Percentiles rank a stretch among this genome's conserved stretches.
These are phyloP conservation scores for Aspergillus vadensis DNA, from an alignment of 2,329 filamentous ascomycete species.

Conservation along the genomic window DNA sequence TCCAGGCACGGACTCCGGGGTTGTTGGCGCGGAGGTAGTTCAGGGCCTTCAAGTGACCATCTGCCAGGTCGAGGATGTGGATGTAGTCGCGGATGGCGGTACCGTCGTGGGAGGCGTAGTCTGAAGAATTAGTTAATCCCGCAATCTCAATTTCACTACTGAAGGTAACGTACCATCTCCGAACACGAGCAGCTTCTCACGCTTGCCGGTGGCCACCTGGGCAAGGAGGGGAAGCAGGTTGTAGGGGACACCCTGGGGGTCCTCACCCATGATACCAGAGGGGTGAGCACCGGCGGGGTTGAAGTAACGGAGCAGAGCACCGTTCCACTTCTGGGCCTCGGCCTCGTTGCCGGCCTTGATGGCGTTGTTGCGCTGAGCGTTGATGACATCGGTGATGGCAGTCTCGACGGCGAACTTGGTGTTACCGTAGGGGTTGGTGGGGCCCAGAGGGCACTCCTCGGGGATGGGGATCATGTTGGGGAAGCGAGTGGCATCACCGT, in stretches of 20 bases:
- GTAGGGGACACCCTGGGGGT: conserved; percentile 92
- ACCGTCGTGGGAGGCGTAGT: conserved; percentile 66
- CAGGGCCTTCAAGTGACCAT: conserved; percentile 67
- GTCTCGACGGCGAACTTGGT: conserved; percentile 92
- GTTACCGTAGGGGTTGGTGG: conserved; percentile 96
- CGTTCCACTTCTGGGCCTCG: conserved; percentile 82
- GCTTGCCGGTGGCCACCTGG: conserved; percentile 92
- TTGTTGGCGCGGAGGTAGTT: conserved; percentile 57
- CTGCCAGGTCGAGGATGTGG: conserved; percentile 53
- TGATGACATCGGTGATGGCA: conserved; percentile 88
- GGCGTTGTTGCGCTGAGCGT: conserved; percentile 79
- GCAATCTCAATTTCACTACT: no score
- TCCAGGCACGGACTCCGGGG: conserved; percentile 94
- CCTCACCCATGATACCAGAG: conserved; percentile 95
- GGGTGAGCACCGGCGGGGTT: conserved; percentile 96
- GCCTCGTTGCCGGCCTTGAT: conserved; percentile 73
- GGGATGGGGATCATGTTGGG: conserved; percentile 99
- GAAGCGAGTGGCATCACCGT: conserved; percentile 94
- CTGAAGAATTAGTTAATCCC: conserved; percentile 53
- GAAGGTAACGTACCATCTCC: conserved; percentile 70
- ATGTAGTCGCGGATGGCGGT: conserved; percentile 75
- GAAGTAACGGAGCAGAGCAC: conserved; percentile 91
- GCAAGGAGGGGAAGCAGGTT: conserved; percentile 93
- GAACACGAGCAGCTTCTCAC: conserved; percentile 91
- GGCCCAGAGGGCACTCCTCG: conserved; percentile 91